Percentiles rank a stretch among this genome's conserved stretches.
Conservation (phyloP, 73 alveolate species). For the Blepharisma stoltei region DNA sequence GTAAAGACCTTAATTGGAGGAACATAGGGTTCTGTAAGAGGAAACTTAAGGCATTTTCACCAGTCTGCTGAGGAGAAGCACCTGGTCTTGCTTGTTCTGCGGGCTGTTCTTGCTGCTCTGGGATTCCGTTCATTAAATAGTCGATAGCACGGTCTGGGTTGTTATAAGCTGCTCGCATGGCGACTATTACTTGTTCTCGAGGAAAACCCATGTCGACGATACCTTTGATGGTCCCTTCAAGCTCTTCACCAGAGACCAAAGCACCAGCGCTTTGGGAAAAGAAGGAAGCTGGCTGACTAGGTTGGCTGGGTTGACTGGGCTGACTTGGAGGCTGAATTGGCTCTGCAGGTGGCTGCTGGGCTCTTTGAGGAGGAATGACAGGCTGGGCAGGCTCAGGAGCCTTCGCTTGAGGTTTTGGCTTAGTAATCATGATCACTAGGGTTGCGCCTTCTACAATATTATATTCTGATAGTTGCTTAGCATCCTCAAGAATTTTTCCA, state of each 20-base stretch:
- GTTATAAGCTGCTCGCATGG: slow-evolving; percentile 68
- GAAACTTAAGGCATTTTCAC: slow-evolving; percentile 48
- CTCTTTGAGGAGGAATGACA: not conserved
- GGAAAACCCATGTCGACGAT: slow-evolving; percentile 52
- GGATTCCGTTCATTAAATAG: slow-evolving; percentile 60
- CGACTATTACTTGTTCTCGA: slow-evolving; percentile 48
- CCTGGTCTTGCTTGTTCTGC: slow-evolving; percentile 22
- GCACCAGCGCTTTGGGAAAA: slow-evolving; percentile 28
- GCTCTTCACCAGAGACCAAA: slow-evolving; percentile 41
- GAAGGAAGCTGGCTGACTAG: not conserved
- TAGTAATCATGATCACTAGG: slow-evolving; percentile 56
- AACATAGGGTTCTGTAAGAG: slow-evolving; percentile 55
- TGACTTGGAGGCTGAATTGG: not conserved
- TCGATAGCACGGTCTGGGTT: slow-evolving; percentile 74
- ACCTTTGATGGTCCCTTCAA: slow-evolving; percentile 45
- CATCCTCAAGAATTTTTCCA: slow-evolving; percentile 67
- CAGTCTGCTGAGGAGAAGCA: not conserved
- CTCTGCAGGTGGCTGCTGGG: not conserved
- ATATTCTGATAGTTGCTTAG: slow-evolving; percentile 47
- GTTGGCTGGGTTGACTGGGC: not conserved
- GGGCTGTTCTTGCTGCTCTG: slow-evolving; percentile 18
- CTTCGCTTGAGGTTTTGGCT: slow-evolving; percentile 26
- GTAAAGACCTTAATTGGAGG: slow-evolving; percentile 39
- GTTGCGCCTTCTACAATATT: slow-evolving; percentile 56
- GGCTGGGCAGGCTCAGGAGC: slow-evolving; percentile 19